A percentile compares a stretch with the other conserved stretches of the same genome.
These are phyloP conservation scores for Saccharomycopsis babjevae DNA, from an alignment of 805 yeast species.

Conservation along the genomic window DNA sequence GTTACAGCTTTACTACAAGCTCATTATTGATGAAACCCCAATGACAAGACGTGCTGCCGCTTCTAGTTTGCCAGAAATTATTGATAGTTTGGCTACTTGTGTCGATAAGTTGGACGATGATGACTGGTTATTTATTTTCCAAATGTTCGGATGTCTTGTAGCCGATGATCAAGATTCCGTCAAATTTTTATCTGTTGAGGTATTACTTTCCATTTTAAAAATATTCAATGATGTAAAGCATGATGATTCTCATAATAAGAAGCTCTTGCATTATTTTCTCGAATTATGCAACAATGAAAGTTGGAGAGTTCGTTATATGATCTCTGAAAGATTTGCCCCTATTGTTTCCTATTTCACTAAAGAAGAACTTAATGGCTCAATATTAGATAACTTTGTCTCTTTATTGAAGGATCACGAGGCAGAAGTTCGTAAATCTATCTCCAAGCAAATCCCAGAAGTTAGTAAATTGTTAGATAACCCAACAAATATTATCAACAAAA, in stretches of 20 bases:
- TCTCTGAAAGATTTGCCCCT: slow-evolving; percentile 83
- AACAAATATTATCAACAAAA: slow-evolving; percentile 46
- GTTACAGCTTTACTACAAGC: slow-evolving; percentile 53
- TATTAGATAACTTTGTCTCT: slow-evolving; percentile 46
- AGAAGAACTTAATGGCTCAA: slow-evolving; percentile 41
- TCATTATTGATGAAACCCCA: slow-evolving; percentile 87
- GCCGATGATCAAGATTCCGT: slow-evolving; percentile 93
- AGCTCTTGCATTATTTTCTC: slow-evolving; percentile 54
- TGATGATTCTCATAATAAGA: slow-evolving; percentile 50
- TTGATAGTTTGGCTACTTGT: slow-evolving; percentile 41
- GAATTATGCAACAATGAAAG: slow-evolving; percentile 77
- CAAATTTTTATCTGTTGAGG: slow-evolving; percentile 80
- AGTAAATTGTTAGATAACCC: slow-evolving; percentile 39
- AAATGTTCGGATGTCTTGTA: slow-evolving; percentile 70
- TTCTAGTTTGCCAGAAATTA: slow-evolving; percentile 62
- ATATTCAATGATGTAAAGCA: slow-evolving; percentile 45
- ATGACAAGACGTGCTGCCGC: slow-evolving; percentile 97
- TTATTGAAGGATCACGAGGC: slow-evolving; percentile 90
- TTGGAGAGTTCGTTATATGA: slow-evolving; percentile 98
- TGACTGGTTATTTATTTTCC: slow-evolving; percentile 69
- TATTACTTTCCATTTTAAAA: slow-evolving; percentile 69
- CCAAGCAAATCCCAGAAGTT: slow-evolving; percentile 80
- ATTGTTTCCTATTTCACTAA: slow-evolving; percentile 57
- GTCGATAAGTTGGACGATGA: slow-evolving; percentile 39
- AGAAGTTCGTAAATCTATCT: slow-evolving; percentile 91